These are phyloP conservation scores for Neurospora sp. DNA, from an alignment of 495 filamentous ascomycete genomes.

Conservation along the genomic window DNA sequence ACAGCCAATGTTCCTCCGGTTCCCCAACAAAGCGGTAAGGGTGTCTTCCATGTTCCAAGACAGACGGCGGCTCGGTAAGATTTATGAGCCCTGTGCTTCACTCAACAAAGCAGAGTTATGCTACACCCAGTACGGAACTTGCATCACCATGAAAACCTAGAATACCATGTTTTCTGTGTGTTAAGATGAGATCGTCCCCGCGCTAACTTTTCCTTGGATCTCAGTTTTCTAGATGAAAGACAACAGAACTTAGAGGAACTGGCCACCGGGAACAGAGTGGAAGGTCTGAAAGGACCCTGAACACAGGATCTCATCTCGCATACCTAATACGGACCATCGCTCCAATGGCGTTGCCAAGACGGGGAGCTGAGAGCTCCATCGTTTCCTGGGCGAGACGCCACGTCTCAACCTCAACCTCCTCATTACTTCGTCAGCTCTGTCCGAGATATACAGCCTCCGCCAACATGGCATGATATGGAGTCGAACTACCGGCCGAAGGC, in stretches of 20 bases:
- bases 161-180: neutral
- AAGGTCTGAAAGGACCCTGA: neutral
- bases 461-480: neutral
- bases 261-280: neutral
- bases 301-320: neutral
- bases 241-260: neutral
- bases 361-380: neutral
- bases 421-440: neutral
- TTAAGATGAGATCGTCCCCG: neutral
- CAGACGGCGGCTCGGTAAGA: neutral
- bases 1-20: neutral
- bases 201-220: neutral
- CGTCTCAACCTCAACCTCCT: neutral
- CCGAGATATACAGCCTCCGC: neutral
- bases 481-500: neutral
- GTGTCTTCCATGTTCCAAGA: neutral
- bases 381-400: neutral
- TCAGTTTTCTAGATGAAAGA: neutral
- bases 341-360: neutral
- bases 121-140: neutral
- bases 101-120: neutral
- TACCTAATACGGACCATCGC: neutral
- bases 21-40: neutral
- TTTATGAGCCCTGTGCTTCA: neutral
- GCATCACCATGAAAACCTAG: neutral